phyloP scores from a whole-genome alignment of 495 filamentous ascomycete species.

The Aspergillus avenaceus region DNA sequence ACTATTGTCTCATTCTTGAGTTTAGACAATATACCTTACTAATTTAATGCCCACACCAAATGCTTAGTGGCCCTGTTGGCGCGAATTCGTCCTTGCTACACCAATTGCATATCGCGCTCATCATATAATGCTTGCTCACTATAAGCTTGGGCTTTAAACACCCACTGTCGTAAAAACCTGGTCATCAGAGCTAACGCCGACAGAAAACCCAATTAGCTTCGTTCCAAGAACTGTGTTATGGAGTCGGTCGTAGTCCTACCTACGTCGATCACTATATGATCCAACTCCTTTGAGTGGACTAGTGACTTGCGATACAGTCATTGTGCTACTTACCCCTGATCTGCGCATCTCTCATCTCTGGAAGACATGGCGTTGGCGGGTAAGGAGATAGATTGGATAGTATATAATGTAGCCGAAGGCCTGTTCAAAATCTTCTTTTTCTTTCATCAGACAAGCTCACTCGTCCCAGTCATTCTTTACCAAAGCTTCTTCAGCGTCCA shows the following conservation, averaged over 20 bases:
- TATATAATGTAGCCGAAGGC: neutral
- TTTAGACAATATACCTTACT: neutral
- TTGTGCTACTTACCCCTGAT: slow-evolving; percentile 7
- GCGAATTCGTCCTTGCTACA: neutral
- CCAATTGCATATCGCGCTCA: neutral
- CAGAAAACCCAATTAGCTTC: neutral
- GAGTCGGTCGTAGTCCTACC: neutral
- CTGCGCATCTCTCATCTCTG: slow-evolving; percentile 1
- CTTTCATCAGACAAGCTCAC: slow-evolving; percentile 3
- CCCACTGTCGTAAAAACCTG: neutral
- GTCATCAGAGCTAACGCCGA: neutral
- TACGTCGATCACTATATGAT: slow-evolving; percentile 5
- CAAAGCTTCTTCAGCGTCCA: slow-evolving; percentile 8
- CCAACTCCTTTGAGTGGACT: neutral
- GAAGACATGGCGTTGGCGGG: neutral
- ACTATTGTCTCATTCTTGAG: neutral
- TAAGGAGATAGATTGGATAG: neutral
- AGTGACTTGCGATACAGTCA: neutral
- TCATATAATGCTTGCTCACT: neutral
- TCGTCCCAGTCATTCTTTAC: slow-evolving; percentile 18
- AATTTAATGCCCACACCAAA: neutral
- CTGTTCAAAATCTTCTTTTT: neutral
- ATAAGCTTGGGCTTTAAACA: neutral
- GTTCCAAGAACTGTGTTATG: neutral
- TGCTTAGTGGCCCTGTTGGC: neutral